Conservation (phyloP, 2,329 filamentous ascomycete species). For the Orbilia brochopaga region DNA sequence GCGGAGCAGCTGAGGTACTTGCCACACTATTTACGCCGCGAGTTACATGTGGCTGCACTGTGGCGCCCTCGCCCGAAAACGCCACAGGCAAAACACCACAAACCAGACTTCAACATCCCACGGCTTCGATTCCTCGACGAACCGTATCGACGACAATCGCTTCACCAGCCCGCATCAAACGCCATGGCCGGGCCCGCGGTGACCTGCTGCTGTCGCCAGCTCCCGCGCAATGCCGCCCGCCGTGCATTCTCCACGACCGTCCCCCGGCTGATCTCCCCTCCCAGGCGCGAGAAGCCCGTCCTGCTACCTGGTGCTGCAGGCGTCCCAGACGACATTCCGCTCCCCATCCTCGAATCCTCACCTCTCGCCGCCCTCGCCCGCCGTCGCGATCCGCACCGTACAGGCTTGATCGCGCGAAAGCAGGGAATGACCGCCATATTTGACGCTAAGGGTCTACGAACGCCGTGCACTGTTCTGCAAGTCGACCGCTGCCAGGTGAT, state of each 20-base stretch:
- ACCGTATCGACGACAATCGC: too few species aligned
- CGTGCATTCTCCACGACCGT: slow-evolving; percentile 55
- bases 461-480: slow-evolving; percentile 89
- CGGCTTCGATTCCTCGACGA: neutral
- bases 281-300: slow-evolving; percentile 55
- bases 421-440: slow-evolving; percentile 95
- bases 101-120: neutral
- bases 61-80: neutral
- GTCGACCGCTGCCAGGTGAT: slow-evolving; percentile 91
- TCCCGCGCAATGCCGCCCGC: slow-evolving; percentile 19
- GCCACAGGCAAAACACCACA: neutral
- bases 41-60: slow-evolving; percentile 7
- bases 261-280: slow-evolving; percentile 49
- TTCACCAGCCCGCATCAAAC: slow-evolving; percentile 14
- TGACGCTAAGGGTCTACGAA: slow-evolving; percentile 75
- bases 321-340: slow-evolving; percentile 60
- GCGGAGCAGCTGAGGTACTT: neutral
- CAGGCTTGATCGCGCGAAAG: slow-evolving; percentile 84
- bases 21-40: neutral
- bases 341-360: slow-evolving; percentile 63
- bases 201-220: slow-evolving; percentile 46
- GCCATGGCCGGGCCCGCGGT: slow-evolving; percentile 43
- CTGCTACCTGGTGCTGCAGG: slow-evolving; percentile 67
- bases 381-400: slow-evolving; percentile 69
- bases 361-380: slow-evolving; percentile 66